These are phyloP conservation scores for Crucibulum parvulum DNA, from an alignment of 1,284 basidiomycete genomes.

Conservation along the genomic window DNA sequence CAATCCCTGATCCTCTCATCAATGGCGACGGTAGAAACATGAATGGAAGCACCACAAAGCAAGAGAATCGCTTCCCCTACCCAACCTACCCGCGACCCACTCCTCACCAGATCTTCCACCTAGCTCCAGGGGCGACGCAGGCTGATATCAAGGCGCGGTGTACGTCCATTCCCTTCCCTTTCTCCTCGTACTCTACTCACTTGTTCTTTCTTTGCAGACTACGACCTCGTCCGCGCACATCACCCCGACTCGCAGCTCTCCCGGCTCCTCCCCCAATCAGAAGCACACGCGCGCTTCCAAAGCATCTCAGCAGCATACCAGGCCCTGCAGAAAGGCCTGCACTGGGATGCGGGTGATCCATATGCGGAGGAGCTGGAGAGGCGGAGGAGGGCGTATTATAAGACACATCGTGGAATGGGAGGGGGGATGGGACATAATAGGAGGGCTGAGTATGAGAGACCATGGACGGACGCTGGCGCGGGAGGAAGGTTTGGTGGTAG, in stretches of 20 bases:
- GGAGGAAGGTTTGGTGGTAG: too few relatives aligned
- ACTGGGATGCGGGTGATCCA: constrained; percentile 23
- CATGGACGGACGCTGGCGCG: constrained; percentile 17
- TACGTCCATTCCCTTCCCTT: constrained; percentile 37
- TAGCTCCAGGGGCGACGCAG: constrained; percentile 59
- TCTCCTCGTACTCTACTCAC: constrained; percentile 5
- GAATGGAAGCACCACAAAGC: constrained; percentile 1
- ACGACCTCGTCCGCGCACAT: constrained; percentile 73
- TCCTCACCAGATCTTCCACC: constrained; percentile 75
- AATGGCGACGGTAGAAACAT: too few relatives aligned
- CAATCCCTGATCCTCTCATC: too few relatives aligned
- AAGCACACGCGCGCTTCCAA: constrained; percentile 66
- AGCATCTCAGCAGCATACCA: constrained; percentile 68
- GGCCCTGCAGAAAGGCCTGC: constrained; percentile 50
- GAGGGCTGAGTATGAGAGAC: constrained; percentile 17
- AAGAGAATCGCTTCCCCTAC: constrained; percentile 46
- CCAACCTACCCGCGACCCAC: constrained; percentile 61
- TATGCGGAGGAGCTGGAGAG: constrained; percentile 42
- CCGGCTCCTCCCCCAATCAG: constrained; percentile 48
- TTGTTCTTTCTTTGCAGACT: constrained; percentile 50
- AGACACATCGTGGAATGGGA: constrained; percentile 17
- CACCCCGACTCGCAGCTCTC: constrained; percentile 71
- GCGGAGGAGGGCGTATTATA: constrained; percentile 34
- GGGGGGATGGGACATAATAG: constrained; percentile 9
- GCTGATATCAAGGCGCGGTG: constrained; percentile 71